A percentile compares a stretch with the other conserved stretches of the same genome.
Evolutionary conservation across 176 grass and related monocot species (phyloP).

Genomic region (Oropetium thomaeum): DNA sequence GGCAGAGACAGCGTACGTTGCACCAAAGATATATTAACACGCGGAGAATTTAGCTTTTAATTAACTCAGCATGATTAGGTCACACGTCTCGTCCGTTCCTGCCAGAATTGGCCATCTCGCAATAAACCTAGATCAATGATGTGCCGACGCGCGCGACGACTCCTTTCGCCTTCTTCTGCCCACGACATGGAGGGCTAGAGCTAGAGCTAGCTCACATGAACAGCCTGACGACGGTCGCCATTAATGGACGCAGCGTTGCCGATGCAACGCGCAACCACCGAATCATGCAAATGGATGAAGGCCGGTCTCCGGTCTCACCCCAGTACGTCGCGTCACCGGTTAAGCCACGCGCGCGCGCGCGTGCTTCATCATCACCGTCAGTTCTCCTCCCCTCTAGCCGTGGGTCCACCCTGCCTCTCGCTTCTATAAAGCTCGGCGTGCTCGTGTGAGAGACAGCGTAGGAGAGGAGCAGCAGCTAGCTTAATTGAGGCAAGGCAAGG

Average conservation of each 20-base stretch:
- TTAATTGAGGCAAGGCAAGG: no score
- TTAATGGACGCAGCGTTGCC: constrained; percentile 7
- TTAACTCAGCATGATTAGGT: not conserved
- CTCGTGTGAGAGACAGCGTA: not conserved
- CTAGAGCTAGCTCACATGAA: not conserved
- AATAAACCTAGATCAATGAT: not conserved
- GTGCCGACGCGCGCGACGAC: not conserved
- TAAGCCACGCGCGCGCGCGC: not conserved
- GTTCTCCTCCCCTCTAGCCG: no score
- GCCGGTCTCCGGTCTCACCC: no score
- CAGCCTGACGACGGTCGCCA: not conserved
- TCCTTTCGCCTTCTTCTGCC: not conserved
- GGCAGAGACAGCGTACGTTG: no score
- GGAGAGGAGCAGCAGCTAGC: not conserved
- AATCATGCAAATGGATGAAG: not conserved
- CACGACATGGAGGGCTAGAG: no score
- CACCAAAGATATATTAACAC: not conserved
- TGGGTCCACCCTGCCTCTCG: not conserved
- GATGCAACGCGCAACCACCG: constrained; percentile 26
- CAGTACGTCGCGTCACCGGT: not conserved
- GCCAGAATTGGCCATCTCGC: not conserved
- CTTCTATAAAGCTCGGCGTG: constrained; percentile 29
- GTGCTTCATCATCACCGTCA: not conserved
- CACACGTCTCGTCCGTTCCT: not conserved
- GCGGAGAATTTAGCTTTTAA: not conserved